Conservation (phyloP, 768 basidiomycete species). For the Trametes sanguinea region DNA sequence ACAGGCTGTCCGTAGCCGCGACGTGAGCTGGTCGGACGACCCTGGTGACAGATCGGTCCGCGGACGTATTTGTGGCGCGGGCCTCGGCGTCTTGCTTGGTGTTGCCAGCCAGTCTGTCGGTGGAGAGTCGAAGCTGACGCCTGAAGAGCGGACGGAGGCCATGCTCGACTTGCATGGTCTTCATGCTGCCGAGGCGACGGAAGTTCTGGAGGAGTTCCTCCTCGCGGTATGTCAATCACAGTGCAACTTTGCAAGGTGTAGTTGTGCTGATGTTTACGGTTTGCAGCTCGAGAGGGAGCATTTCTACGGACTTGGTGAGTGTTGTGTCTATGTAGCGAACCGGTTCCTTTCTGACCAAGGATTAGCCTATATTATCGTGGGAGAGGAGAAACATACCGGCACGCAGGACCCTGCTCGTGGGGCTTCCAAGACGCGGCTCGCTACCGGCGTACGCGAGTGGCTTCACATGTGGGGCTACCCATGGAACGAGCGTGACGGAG, state of each 20-base stretch:
- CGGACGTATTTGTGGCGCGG: slow-evolving; percentile 77
- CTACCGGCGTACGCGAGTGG: slow-evolving; percentile 87
- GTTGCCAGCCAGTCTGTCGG: slow-evolving; percentile 59
- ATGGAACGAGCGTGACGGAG: slow-evolving; percentile 90
- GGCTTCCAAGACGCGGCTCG: slow-evolving; percentile 79
- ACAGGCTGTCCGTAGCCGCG: slow-evolving; percentile 70
- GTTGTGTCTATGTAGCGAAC: not conserved
- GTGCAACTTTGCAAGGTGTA: not conserved
- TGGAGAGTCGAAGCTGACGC: slow-evolving; percentile 58
- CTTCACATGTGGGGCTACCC: slow-evolving; percentile 94
- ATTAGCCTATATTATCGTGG: slow-evolving; percentile 84
- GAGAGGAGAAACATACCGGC: slow-evolving; percentile 95
- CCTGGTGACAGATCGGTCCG: slow-evolving; percentile 71
- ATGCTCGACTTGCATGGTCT: slow-evolving; percentile 91
- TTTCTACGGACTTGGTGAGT: slow-evolving; percentile 81
- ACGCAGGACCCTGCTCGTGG: slow-evolving; percentile 84
- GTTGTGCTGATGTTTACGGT: not conserved
- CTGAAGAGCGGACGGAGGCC: slow-evolving; percentile 89
- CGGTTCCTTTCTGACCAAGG: not conserved
- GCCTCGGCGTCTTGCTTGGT: slow-evolving; percentile 87
- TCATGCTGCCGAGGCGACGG: slow-evolving; percentile 90
- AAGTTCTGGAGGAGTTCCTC: slow-evolving; percentile 87
- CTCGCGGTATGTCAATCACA: slow-evolving; percentile 66
- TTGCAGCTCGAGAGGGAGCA: slow-evolving; percentile 81
- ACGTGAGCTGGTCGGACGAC: slow-evolving; percentile 81